Base-by-base conservation (phyloP, 495 filamentous ascomycete species). In the Apiosordaria backusii region DNA sequence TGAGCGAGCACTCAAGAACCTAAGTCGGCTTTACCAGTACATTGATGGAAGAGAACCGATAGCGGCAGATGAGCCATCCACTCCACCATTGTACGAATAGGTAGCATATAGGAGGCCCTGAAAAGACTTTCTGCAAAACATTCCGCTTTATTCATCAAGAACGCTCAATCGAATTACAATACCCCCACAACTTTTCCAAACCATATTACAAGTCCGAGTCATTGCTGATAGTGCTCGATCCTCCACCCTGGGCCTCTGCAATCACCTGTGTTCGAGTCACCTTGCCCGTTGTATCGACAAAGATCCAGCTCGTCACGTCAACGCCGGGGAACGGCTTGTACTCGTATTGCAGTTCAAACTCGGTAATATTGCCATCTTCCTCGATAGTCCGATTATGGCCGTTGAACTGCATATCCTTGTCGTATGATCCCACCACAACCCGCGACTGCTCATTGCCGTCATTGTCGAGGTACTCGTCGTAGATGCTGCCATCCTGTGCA, bases 281-380 rank as follows among this genome's bases (percentile, higher is more conserved):
- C 7, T 67, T 67, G 21, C 84, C 84, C 7, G 50, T 68, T n/a
- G 72, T 71, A 55, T 82, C 76, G n/a, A 79, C 70, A 64, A 81
- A 85, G n/a, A 86, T 76, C 50, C 75, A 76, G 53, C 79, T 77
- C 9, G 81, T 71, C 5, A 76, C 81, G 50, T 76, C 77, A 24
- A 86, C 67, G 1, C 84, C 84, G 3, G 75, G 71, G 58, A 80
- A 85, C n/a, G 85, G 84, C 64, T 68, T 67, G 68, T 87, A 86
- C 52, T 79, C 72, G 64, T 85, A 87, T 70, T 82, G 78, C 62
- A 82, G 66, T 65, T 80, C 77, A 65, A 68, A 79, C 73, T 82
- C 82, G 7, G 68, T 70, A 29, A 75, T 70, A 61, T 76, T 68
- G n/a, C 81, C 85, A 64, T 83, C 73, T 10, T 74, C 72, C 1